Evolutionary conservation across 129 eudicot genomes (phyloP), one percentile per base, ranked within the genome.

Genomic region (Solidago caesia): DNA sequence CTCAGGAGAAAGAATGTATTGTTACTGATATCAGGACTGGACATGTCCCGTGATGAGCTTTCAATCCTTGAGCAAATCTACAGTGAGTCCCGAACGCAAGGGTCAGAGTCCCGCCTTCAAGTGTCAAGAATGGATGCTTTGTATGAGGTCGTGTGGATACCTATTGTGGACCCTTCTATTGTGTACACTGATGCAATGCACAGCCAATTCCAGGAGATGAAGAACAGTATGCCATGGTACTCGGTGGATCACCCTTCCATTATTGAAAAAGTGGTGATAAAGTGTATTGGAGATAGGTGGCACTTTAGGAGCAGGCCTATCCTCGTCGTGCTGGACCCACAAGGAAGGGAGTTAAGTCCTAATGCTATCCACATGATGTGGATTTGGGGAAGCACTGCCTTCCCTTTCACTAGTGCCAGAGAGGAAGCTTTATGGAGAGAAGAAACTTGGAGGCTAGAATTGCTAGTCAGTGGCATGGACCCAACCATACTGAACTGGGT

Each of bases 291-390:
- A 42, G 88, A 85, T 60, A 71, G 82, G 68, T 88, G 93, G 93
- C 89, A 88, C 75, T 88, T 85, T 72, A 81, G 82, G 81, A 82
- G 73, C 74, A 88, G 76, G 72, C 93, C 89, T 25, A 83, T 88
- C 45, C 80, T 88, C 2, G 93, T 85, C 9, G 93, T 88, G 72
- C 68, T 88, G 77, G 90, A 85, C 81, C 87, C 85, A 45, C 89
- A 83, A 43, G 93, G 93, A 15, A 78, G 75, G 64, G 88, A 83
- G 69, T 63, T 88, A 75, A 82, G 90, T 78, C 86, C 88, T 4
- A 88, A 88, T 66, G 93, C 90, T 14, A 51, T 88, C 26, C 93
- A 88, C 74, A 88, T 88, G 93, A 85, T 88, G 89, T 81, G 84
- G 89, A 85, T 88, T 53, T 88, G 93, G 90, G 89, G 87, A 59